phyloP scores from a whole-genome alignment of 2,329 filamentous ascomycete species.

The Ramularia endophylla region DNA sequence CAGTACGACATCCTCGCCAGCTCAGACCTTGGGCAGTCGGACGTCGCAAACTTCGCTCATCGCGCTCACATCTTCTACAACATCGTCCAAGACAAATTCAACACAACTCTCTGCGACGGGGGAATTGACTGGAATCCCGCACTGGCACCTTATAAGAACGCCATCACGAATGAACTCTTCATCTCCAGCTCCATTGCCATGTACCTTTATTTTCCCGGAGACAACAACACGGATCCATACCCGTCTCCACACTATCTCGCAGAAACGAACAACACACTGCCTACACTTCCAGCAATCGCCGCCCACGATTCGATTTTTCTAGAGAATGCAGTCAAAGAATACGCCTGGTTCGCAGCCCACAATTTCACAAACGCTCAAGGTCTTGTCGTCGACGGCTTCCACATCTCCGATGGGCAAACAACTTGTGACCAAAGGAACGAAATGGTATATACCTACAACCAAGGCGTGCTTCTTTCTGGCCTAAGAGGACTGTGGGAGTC shows the following conservation, averaged over 20 bases:
- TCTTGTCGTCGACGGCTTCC: conserved; percentile 78
- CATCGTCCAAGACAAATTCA: conserved; percentile 73
- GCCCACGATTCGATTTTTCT: conserved; percentile 51
- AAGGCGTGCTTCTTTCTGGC: conserved; percentile 82
- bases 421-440: conserved; percentile 69
- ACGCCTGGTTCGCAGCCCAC: conserved; percentile 70
- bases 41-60: conserved; percentile 71
- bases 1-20: conserved; percentile 22
- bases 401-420: conserved; percentile 59
- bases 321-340: conserved; percentile 67
- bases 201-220: conserved; percentile 86
- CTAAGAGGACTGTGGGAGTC: conserved; percentile 75
- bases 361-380: conserved; percentile 75
- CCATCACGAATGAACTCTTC: conserved; percentile 91
- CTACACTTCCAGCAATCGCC: conserved; percentile 18
- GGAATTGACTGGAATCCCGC: conserved; percentile 90
- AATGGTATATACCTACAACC: conserved; percentile 95
- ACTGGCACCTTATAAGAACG: conserved; percentile 83
- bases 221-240: conserved; percentile 52
- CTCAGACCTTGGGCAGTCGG: conserved; percentile 68
- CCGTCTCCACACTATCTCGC: conserved; percentile 30
- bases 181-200: conserved; percentile 80
- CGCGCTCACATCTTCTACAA: conserved; percentile 85
- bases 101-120: conserved; percentile 70
- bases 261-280: conserved; percentile 41